A percentile compares a stretch with the other conserved stretches of the same genome.
These are phyloP conservation scores for Botrytis squamosa DNA, from an alignment of 2,329 filamentous ascomycete species.

Conservation along the genomic window DNA sequence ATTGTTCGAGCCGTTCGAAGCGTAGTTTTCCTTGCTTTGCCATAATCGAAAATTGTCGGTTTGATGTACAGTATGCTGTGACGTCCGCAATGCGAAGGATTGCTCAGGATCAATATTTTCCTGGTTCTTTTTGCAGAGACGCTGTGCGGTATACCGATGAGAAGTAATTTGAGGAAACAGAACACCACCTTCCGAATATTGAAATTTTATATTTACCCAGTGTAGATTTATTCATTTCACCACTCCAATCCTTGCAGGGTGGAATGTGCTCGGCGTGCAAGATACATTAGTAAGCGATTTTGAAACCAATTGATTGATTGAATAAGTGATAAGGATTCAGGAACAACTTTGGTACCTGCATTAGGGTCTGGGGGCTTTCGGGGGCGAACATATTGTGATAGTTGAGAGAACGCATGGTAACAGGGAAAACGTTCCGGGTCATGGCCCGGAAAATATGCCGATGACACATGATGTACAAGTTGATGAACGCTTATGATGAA, in stretches of 20 bases:
- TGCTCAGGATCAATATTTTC: not conserved
- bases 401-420: not conserved
- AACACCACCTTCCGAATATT: not conserved
- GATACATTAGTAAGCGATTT: not conserved
- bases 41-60: not conserved
- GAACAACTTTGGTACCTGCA: not conserved
- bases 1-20: no score
- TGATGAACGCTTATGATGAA: not conserved
- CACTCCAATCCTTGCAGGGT: not conserved
- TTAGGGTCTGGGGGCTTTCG: not conserved
- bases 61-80: not conserved
- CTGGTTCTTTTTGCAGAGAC: not conserved
- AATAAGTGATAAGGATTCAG: slow-evolving; percentile 1
- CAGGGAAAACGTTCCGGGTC: not conserved
- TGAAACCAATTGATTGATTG: not conserved
- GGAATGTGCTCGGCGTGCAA: not conserved
- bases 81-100: not conserved
- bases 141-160: not conserved
- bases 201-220: no score
- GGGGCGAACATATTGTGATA: not conserved
- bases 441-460: not conserved
- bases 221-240: not conserved
- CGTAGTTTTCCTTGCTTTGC: not conserved
- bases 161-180: not conserved
- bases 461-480: not conserved